phyloP scores from a whole-genome alignment of 2,329 filamentous ascomycete genomes.

The Claviceps fusiformis region DNA sequence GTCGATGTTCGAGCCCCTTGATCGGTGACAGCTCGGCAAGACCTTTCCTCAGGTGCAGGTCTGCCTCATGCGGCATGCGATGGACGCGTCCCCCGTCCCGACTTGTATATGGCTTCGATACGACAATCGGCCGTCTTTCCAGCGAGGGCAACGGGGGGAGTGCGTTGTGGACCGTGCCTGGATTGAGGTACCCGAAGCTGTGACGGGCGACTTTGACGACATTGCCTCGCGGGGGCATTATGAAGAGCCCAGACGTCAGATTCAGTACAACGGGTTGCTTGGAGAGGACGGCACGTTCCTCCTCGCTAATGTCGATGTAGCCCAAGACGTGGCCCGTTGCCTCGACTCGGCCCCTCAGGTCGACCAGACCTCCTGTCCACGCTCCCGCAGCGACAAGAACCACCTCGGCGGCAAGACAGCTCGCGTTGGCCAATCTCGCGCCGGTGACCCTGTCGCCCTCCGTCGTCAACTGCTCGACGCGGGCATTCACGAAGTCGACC shows the following conservation, averaged over 20 bases:
- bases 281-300: slow-evolving; percentile 52
- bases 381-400: slow-evolving; percentile 75
- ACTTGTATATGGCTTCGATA: slow-evolving; percentile 22
- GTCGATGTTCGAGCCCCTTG: slow-evolving; percentile 39
- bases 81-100: slow-evolving; percentile 29
- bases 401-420: slow-evolving; percentile 46
- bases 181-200: slow-evolving; percentile 53
- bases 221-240: slow-evolving; percentile 51
- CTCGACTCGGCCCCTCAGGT: slow-evolving; percentile 60
- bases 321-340: slow-evolving; percentile 73
- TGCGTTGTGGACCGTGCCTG: slow-evolving; percentile 22
- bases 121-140: slow-evolving; percentile 17
- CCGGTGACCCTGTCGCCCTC: slow-evolving; percentile 36
- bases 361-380: slow-evolving; percentile 68
- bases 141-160: slow-evolving; percentile 17
- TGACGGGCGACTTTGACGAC: slow-evolving; percentile 60
- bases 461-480: slow-evolving; percentile 29
- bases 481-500: slow-evolving; percentile 40
- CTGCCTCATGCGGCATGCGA: slow-evolving; percentile 45
- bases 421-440: slow-evolving; percentile 24
- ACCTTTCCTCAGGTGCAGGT: slow-evolving; percentile 45
- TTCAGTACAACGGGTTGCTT: slow-evolving; percentile 62
- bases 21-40: slow-evolving; percentile 47
- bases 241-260: slow-evolving; percentile 57
- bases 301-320: slow-evolving; percentile 60